Percentiles rank a stretch among this genome's conserved stretches.
Evolutionary conservation across 2,329 filamentous ascomycete genomes (phyloP).

Genomic region (Epicoccum nigrum): DNA sequence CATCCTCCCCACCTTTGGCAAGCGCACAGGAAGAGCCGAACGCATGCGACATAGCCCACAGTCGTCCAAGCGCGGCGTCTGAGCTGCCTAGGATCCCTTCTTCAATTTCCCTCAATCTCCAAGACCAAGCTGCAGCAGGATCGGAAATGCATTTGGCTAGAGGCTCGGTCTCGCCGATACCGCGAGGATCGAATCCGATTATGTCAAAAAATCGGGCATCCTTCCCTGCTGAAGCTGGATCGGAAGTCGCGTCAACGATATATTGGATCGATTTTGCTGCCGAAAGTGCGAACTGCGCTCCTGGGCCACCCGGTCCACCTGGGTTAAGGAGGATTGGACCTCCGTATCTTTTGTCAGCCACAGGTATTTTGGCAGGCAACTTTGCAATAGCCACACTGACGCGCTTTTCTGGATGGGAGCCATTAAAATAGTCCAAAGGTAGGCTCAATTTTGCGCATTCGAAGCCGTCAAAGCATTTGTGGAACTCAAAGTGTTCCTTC

Average conservation of each 20-base stretch:
- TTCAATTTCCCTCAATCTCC: slow-evolving; percentile 44
- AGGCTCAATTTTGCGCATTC: slow-evolving; percentile 46
- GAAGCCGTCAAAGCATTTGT: slow-evolving; percentile 39
- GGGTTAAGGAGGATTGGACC: slow-evolving; percentile 53
- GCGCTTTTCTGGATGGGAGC: slow-evolving; percentile 34
- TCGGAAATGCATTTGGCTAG: slow-evolving; percentile 44
- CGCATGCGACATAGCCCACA: slow-evolving; percentile 51
- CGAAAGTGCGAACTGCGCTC: slow-evolving; percentile 39
- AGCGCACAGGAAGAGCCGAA: slow-evolving; percentile 39
- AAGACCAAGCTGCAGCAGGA: slow-evolving; percentile 39
- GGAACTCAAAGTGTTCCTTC: slow-evolving; percentile 36
- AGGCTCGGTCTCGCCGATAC: slow-evolving; percentile 47
- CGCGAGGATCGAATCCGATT: slow-evolving; percentile 54
- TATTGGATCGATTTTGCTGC: slow-evolving; percentile 33
- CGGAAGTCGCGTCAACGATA: slow-evolving; percentile 35
- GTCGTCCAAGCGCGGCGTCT: slow-evolving; percentile 50
- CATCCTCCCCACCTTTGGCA: slow-evolving; percentile 31
- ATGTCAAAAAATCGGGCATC: slow-evolving; percentile 51
- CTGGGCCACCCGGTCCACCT: slow-evolving; percentile 53
- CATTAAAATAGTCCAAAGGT: slow-evolving; percentile 48
- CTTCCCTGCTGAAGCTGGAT: slow-evolving; percentile 12
- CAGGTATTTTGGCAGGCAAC: slow-evolving; percentile 42
- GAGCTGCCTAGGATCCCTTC: slow-evolving; percentile 51
- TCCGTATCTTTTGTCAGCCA: slow-evolving; percentile 48
- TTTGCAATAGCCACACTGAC: slow-evolving; percentile 43